These are phyloP conservation scores for Colletotrichum trifolii DNA, from an alignment of 2,329 filamentous ascomycete genomes.

Conservation along the genomic window DNA sequence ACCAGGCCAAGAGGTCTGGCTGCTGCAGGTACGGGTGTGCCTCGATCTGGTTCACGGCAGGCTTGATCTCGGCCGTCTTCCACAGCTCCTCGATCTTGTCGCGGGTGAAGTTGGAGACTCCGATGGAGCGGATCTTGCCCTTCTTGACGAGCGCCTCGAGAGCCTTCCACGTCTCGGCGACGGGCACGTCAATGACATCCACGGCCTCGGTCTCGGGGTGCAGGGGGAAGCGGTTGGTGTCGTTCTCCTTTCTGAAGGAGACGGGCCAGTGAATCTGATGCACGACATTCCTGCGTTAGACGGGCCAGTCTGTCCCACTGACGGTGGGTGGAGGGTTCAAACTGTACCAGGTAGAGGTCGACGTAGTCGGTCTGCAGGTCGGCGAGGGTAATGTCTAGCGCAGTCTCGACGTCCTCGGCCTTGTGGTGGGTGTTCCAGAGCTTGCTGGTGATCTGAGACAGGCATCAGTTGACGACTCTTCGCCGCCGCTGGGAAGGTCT, in stretches of 20 bases:
- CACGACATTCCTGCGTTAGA: slow-evolving; percentile 19
- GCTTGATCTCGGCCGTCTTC: slow-evolving; percentile 56
- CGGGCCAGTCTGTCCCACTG: not conserved
- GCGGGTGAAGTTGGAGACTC: slow-evolving; percentile 68
- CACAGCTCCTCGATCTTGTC: slow-evolving; percentile 65
- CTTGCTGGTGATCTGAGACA: slow-evolving; percentile 42
- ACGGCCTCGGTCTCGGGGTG: slow-evolving; percentile 59
- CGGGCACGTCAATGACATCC: slow-evolving; percentile 45
- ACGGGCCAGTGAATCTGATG: slow-evolving; percentile 61
- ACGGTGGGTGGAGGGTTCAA: not conserved
- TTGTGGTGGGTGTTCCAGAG: slow-evolving; percentile 49
- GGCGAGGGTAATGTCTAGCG: slow-evolving; percentile 43
- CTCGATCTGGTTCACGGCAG: slow-evolving; percentile 63
- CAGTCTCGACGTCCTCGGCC: slow-evolving; percentile 42
- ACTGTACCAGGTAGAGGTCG: slow-evolving; percentile 44
- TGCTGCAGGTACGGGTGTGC: slow-evolving; percentile 60
- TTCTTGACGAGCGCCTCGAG: slow-evolving; percentile 68
- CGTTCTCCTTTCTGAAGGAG: slow-evolving; percentile 56
- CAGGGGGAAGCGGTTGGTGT: slow-evolving; percentile 53
- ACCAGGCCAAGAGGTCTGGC: slow-evolving; percentile 63
- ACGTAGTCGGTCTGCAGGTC: slow-evolving; percentile 47
- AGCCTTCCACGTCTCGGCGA: slow-evolving; percentile 70
- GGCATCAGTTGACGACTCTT: not conserved
- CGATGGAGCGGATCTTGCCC: slow-evolving; percentile 67
- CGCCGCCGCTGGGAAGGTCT: not conserved